These are phyloP conservation scores for Lagenidium sp. DNA, from an alignment of 352 stramenopile species.

Conservation along the genomic window DNA sequence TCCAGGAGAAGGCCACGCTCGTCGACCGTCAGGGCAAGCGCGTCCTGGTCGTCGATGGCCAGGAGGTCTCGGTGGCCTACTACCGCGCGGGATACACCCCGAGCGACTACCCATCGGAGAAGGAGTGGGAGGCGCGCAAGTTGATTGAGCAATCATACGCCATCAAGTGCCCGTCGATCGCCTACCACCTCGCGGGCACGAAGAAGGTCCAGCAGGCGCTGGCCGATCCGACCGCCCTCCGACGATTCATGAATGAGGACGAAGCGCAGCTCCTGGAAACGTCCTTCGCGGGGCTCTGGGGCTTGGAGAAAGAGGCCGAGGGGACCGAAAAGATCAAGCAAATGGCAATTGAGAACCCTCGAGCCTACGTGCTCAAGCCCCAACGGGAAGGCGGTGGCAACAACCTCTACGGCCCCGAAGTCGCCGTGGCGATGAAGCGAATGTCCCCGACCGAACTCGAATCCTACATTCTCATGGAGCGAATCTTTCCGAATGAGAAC, in stretches of 20 bases:
- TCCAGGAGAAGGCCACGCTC: slow-evolving; percentile 28
- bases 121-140: slow-evolving; percentile 87
- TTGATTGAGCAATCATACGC: slow-evolving; percentile 87
- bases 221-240: slow-evolving; percentile 69
- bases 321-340: slow-evolving; percentile 64
- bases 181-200: slow-evolving; percentile 95
- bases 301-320: slow-evolving; percentile 79
- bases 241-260: slow-evolving; percentile 83
- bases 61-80: slow-evolving; percentile 93
- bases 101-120: slow-evolving; percentile 89
- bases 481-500: slow-evolving; percentile 90
- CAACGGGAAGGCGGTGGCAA: slow-evolving; percentile 98
- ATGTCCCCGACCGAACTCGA: slow-evolving; percentile 69
- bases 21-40: slow-evolving; percentile 26
- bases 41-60: slow-evolving; percentile 42
- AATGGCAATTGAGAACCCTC: slow-evolving; percentile 49
- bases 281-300: slow-evolving; percentile 94
- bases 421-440: slow-evolving; percentile 77
- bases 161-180: slow-evolving; percentile 95
- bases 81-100: slow-evolving; percentile 95
- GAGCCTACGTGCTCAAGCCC: slow-evolving; percentile 94
- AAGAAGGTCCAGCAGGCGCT: slow-evolving; percentile 99
- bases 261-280: slow-evolving; percentile 68
- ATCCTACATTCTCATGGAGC: slow-evolving; percentile 95
- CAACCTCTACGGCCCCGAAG: slow-evolving; percentile 94